Percentiles rank a stretch among this genome's conserved stretches.
Evolutionary conservation across 345 rosid genomes (phyloP).

Genomic region (Pugionium dolabratum): DNA sequence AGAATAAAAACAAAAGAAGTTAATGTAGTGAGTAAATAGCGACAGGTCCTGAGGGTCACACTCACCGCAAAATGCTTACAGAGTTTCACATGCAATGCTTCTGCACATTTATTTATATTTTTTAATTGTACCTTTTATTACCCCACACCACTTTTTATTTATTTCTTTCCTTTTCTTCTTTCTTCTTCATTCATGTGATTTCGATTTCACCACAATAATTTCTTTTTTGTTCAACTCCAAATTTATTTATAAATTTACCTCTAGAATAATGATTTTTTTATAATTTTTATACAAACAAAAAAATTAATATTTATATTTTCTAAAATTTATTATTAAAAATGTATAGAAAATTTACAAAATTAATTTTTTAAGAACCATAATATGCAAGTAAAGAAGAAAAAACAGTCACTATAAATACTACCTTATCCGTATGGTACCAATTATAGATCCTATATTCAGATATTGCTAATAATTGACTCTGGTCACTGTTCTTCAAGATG

Average conservation of each 20-base stretch:
- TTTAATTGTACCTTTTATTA: constrained; percentile 15
- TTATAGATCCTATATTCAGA: background rate
- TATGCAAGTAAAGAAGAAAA: no score
- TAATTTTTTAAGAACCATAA: no score
- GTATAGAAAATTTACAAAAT: no score
- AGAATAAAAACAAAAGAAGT: background rate
- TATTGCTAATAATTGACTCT: constrained; percentile 20
- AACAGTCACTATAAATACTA: background rate
- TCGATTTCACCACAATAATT: constrained; percentile 8
- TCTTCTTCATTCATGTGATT: constrained; percentile 22
- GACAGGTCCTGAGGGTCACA: constrained; percentile 38
- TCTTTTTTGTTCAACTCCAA: background rate
- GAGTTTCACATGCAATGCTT: constrained; percentile 42
- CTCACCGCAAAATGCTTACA: constrained; percentile 39
- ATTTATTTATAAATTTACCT: background rate
- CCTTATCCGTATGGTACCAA: background rate
- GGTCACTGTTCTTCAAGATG: background rate
- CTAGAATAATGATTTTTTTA: background rate
- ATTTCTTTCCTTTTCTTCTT: constrained; percentile 19
- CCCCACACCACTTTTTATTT: constrained; percentile 33
- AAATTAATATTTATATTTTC: no score
- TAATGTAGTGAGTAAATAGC: constrained; percentile 25
- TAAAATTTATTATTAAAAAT: no score
- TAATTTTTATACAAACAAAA: no score
- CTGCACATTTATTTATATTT: constrained; percentile 25